Base-by-base conservation (phyloP, 2,329 filamentous ascomycete genomes). In the Talaromyces sp. region DNA sequence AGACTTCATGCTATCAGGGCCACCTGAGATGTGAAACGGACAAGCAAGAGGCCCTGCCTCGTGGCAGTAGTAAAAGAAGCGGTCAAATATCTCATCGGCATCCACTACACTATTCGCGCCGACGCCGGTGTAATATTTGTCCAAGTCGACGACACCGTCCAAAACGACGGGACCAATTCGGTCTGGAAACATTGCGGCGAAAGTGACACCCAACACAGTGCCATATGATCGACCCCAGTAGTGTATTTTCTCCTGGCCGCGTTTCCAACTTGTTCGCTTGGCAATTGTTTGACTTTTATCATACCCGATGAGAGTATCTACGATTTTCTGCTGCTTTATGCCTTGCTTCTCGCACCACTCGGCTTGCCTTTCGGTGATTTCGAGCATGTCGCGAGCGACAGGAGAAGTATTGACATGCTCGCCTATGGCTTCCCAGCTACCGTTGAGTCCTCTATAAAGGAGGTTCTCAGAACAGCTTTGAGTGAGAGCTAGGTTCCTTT, bases 161-260 rank as follows among this genome's bases (percentile, higher is more conserved):
- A 76, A 65, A 0, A 76, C 64, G 7, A 61, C 64, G 10, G 71
- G 70, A 2, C 63, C 60, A 17, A 76, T 61, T 17, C 71, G 71
- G 51, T 79, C 69, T 0, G 80, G 79, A 38, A 72, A 80, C 57
- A 82, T 71, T 3, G 74, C 68, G 0, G 79, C 77, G 61, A 81
- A 79, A 0, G 79, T 82, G 0, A 72, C 67, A 3, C 80, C 80
- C 0, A 82, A 68, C 1, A 78, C 65, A 0, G 78, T 77, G 3
- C 79, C 80, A 60, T 80, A 81, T 2, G 75, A 78, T 21, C 76
- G 68, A 7, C 74, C 76, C 75, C 75, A 79, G 62, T 75, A 79
- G 21, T 73, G 65, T 0, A 79, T 63, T 19, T 67, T 69, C 54
- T 75, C 73, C 21, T 67, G 46, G 2, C 65, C 67, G 6, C 60